A percentile compares a stretch with the other conserved stretches of the same genome.
phyloP scores from a whole-genome alignment of 805 yeast species.

The Candida adriatica region DNA sequence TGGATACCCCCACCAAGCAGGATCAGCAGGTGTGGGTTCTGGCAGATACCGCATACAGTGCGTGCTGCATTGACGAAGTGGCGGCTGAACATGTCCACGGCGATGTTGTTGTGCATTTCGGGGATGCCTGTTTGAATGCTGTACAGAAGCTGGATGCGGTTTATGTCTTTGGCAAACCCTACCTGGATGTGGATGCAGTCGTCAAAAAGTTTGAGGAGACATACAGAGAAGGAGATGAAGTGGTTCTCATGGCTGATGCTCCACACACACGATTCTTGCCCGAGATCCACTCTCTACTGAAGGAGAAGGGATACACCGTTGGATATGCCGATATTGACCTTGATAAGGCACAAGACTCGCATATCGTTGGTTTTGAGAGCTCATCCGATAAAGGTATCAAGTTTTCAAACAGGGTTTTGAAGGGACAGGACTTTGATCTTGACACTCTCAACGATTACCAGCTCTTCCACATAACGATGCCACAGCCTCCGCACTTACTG shows the following conservation, averaged over 20 bases:
- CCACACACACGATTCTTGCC: slow-evolving; percentile 46
- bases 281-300: slow-evolving; percentile 31
- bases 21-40: slow-evolving; percentile 60
- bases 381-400: slow-evolving; percentile 5
- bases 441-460: slow-evolving; percentile 39
- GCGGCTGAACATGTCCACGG: slow-evolving; percentile 91
- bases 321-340: slow-evolving; percentile 36
- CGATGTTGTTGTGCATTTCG: slow-evolving; percentile 85
- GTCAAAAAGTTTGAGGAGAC: slow-evolving; percentile 33
- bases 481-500: slow-evolving; percentile 74
- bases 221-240: slow-evolving; percentile 33
- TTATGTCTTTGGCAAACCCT: slow-evolving; percentile 72
- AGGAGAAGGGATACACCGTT: slow-evolving; percentile 23
- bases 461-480: slow-evolving; percentile 64
- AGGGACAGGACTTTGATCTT: slow-evolving; percentile 22
- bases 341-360: slow-evolving; percentile 27
- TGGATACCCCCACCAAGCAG: slow-evolving; percentile 3
- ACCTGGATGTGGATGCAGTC: slow-evolving; percentile 36
- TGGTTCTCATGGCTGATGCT: slow-evolving; percentile 71
- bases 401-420: slow-evolving; percentile 26
- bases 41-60: slow-evolving; percentile 93
- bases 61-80: slow-evolving; percentile 95
- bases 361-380: slow-evolving; percentile 34
- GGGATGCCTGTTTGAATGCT: slow-evolving; percentile 88
- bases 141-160: slow-evolving; percentile 66